Conservation (phyloP, 192 early-diverging fungal species). For the Umbelopsis vinacea region DNA sequence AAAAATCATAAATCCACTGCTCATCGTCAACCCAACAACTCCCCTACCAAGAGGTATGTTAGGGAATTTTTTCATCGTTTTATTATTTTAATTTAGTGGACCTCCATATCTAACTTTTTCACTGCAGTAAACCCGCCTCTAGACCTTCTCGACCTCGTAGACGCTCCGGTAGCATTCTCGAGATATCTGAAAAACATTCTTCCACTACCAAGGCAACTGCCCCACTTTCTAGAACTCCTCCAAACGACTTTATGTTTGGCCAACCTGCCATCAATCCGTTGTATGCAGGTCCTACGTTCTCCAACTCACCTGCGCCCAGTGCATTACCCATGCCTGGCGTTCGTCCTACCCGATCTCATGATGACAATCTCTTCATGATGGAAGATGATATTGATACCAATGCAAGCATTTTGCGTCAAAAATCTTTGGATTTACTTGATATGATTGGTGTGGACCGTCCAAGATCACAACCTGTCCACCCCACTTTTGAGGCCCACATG, state of each 20-base stretch:
- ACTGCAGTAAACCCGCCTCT: not conserved
- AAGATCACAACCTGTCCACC: not conserved
- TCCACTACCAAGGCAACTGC: not conserved
- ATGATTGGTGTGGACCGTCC: slow-evolving; percentile 1
- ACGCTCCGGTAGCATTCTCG: slow-evolving; percentile 30
- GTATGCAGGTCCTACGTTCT: slow-evolving; percentile 63
- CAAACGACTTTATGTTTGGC: slow-evolving; percentile 19
- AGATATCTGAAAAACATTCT: slow-evolving; percentile 13
- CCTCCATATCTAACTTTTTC: no score
- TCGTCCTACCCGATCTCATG: slow-evolving; percentile 35
- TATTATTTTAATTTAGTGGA: not conserved
- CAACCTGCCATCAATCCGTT: slow-evolving; percentile 18
- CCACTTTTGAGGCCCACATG: not conserved
- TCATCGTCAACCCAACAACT: not conserved
- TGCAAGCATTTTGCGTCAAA: slow-evolving; percentile 14
- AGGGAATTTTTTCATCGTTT: not conserved
- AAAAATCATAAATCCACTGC: not conserved
- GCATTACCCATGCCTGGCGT: slow-evolving; percentile 50
- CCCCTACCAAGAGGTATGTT: slow-evolving; percentile 2
- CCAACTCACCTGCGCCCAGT: slow-evolving; percentile 59
- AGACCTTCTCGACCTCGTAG: slow-evolving; percentile 23
- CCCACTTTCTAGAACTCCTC: slow-evolving; percentile 16
- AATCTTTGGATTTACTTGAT: slow-evolving; percentile 18
- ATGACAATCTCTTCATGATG: slow-evolving; percentile 31
- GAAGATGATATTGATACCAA: slow-evolving; percentile 29